Evolutionary conservation across 768 basidiomycete species (phyloP), one percentile per base, ranked within the genome.

Genomic region (Mrakia frigida): DNA sequence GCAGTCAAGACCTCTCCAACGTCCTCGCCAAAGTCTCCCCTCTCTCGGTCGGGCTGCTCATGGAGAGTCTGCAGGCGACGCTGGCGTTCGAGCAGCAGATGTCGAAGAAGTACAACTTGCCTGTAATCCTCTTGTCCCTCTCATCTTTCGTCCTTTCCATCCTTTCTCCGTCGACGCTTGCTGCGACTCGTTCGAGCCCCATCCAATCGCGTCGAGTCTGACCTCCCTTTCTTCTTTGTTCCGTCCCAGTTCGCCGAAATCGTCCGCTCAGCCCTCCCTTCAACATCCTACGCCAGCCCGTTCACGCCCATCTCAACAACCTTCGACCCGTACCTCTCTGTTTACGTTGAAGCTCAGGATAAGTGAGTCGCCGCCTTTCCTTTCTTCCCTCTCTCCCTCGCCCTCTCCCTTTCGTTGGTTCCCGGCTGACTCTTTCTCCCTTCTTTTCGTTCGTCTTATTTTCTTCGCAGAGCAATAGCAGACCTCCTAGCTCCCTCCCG

Each of bases 301-400:
- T 59, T 56, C 41, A 70, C 35, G 3, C 77, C 90, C 0, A 91
- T 99, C 59, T 91, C 93, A 0, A 87, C 90, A n/a, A 90, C 93
- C 7, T 98, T 98, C 81, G 96, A 98, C 77, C 88, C 91, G 0
- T 91, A 97, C 83, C 92, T 98, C 87, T 87, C 89, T 35, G 89
- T 99, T 53, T 98, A 96, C 80, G 90, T 98, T 61, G 93, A 97
- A 75, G 94, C 97, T 43, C 97, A 98, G 82, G 94, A 98, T 86
- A 93, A 91, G 94, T 93, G 78, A 50, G 87, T 80, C 63, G 6
- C 52, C n/a, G 31, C 10, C 35, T 16, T 56, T 31, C 21, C 14
- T 21, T 9, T 35, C 39, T 7, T 50, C 52, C 52, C 16, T 18
- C 52, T 21, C 9, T 23, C 23, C 10, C 21, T 5, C 16, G 2